Percentiles rank a stretch among this genome's conserved stretches.
Conservation (phyloP, 2,329 filamentous ascomycete species). For the Trichoderma sp. region DNA sequence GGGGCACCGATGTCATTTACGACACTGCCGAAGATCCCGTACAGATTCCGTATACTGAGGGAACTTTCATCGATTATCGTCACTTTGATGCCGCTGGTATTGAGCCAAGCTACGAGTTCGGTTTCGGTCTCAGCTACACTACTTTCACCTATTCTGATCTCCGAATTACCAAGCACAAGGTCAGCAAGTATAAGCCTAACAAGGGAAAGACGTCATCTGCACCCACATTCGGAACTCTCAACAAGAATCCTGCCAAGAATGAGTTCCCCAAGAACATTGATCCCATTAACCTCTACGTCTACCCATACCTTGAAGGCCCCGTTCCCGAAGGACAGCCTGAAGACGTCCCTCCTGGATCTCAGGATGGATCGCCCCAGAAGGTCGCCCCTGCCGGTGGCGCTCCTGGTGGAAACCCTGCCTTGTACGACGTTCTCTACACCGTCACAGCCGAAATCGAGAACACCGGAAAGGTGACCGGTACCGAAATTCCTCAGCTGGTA, state of each 20-base stretch:
- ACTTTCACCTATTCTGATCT: background rate
- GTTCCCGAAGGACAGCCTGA: background rate
- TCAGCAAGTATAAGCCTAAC: background rate
- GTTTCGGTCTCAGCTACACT: background rate
- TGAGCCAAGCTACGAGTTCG: background rate
- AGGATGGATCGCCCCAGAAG: background rate
- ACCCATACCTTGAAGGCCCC: background rate
- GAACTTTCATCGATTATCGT: background rate
- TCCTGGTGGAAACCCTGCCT: background rate
- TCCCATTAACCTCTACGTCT: background rate
- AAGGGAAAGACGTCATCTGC: background rate
- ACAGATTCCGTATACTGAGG: background rate
- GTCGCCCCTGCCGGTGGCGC: background rate
- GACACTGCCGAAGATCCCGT: background rate
- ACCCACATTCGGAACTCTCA: background rate
- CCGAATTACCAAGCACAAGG: background rate
- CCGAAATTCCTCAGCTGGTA: background rate
- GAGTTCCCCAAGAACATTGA: conserved; percentile 4
- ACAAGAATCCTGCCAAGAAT: background rate
- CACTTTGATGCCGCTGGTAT: background rate
- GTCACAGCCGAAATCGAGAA: background rate
- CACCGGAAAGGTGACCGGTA: background rate
- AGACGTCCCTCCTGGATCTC: background rate
- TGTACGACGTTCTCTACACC: background rate
- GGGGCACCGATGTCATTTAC: background rate